Percentiles rank a stretch among this genome's conserved stretches.
phyloP scores from a whole-genome alignment of 495 filamentous ascomycete genomes.

The Bacidia rubella region DNA sequence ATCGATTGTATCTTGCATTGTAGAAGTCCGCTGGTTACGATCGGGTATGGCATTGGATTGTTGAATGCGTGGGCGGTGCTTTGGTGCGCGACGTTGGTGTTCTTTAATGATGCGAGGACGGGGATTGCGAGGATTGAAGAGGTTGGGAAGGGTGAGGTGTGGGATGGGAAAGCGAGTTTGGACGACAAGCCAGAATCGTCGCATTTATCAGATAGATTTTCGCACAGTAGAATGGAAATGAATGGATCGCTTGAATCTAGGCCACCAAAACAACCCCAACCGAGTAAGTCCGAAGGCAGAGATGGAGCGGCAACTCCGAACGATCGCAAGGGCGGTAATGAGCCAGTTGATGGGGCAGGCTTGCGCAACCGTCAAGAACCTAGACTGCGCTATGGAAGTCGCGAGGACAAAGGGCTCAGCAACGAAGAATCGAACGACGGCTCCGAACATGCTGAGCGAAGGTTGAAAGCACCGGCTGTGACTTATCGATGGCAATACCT shows the following conservation, averaged over 20 bases:
- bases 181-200: no score
- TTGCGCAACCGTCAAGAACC: no score
- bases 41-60: slow-evolving; percentile 56
- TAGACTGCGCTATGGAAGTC: no score
- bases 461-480: neutral
- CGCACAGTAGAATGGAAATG: no score
- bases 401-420: neutral
- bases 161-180: neutral
- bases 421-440: neutral
- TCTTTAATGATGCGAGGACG: slow-evolving; percentile 50
- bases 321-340: no score
- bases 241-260: no score
- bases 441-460: neutral
- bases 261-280: no score
- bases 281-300: neutral
- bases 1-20: slow-evolving; percentile 27
- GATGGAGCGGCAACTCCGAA: neutral
- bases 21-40: slow-evolving; percentile 42
- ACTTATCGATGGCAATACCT: slow-evolving; percentile 60
- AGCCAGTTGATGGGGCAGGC: no score
- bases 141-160: neutral
- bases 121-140: slow-evolving; percentile 49
- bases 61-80: slow-evolving; percentile 51
- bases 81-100: slow-evolving; percentile 46
- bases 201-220: no score